Evolutionary conservation across 768 basidiomycete genomes (phyloP), one percentile per base, ranked within the genome.

Genomic region (Cyclocybe aegerita): DNA sequence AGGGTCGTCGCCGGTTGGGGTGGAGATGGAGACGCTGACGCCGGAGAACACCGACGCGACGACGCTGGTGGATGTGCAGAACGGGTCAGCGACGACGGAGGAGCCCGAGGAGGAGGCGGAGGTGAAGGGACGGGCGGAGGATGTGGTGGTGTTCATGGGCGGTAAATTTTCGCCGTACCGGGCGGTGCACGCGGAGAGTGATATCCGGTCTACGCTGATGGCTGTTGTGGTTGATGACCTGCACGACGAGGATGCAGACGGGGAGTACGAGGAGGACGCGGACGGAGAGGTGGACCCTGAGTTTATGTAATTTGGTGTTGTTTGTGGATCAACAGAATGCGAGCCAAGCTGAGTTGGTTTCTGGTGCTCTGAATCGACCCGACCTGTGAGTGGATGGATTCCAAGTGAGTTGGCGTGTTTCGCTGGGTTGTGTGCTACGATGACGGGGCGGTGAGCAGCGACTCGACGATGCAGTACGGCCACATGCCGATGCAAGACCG

Each of bases 401-500:
- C 64, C 60, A 74, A 73, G 73, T 75, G 62, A 63, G 72, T 74
- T 32, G 34, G 46, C 42, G 46, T 46, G 39, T 46, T 31, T 38
- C 35, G 39, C 40, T 41, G 39, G 17, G 16, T 14, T 46, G 52
- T 49, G 38, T 45, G 39, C 39, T 45, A 31, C 9, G 38, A n/a
- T 39, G n/a, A 17, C 10, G 58, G 61, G 60, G 60, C 60, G 55
- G 52, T 60, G 51, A 23, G 53, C 65, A 84, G 82, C 68, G 82
- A 83, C 64, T 68, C 75, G 53, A 70, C 68, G 56, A 83, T 85
- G 80, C 73, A 82, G 61, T 85, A 84, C 73, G 74, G 72, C 53
- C 82, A 82, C 65, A 72, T 85, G 62, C 72, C 75, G 52, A 60
- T 75, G 51, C 63, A 70, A 46, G 79, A 79, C 55, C 70, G 77